These are phyloP conservation scores for Acaromyces ingoldii DNA, from an alignment of 1,284 basidiomycete genomes.

Conservation along the genomic window DNA sequence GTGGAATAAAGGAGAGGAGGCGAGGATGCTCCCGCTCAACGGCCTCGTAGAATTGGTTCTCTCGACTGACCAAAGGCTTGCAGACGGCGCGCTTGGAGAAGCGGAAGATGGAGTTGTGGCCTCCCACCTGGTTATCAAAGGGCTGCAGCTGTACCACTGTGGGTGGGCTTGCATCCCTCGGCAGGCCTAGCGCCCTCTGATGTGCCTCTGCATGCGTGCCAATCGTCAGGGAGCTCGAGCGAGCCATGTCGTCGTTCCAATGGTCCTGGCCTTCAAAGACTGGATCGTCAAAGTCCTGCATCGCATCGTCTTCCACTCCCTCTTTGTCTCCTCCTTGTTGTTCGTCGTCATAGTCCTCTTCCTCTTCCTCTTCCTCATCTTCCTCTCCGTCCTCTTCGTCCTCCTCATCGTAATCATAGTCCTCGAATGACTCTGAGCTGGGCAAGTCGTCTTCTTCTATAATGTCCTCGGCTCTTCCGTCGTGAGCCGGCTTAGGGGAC, in stretches of 20 bases:
- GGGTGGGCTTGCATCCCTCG: constrained; percentile 18
- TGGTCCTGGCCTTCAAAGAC: constrained; percentile 6
- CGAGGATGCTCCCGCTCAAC: constrained; percentile 89
- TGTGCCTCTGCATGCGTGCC: too few relatives aligned
- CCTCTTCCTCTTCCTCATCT: constrained; percentile 2
- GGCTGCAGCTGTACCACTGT: constrained; percentile 77
- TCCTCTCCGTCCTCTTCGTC: constrained; percentile 1
- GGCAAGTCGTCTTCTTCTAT: background rate
- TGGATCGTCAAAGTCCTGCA: too few relatives aligned
- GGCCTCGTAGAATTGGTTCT: constrained; percentile 97
- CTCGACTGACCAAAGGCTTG: constrained; percentile 94
- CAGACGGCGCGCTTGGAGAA: constrained; percentile 97
- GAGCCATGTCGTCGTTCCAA: background rate
- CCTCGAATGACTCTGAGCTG: too few relatives aligned
- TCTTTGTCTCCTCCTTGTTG: background rate
- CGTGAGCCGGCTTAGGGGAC: too few relatives aligned
- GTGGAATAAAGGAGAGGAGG: constrained; percentile 84
- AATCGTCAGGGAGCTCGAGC: too few relatives aligned
- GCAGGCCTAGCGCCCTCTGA: too few relatives aligned
- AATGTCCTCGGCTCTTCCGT: too few relatives aligned
- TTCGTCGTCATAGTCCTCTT: background rate
- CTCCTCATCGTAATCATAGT: constrained; percentile 7
- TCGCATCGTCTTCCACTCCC: background rate
- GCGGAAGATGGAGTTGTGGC: constrained; percentile 94
- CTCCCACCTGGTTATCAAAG: constrained; percentile 95